These are phyloP conservation scores for Zygnema circumcarinatum DNA, from an alignment of 139 green algal genomes.

Conservation along the genomic window DNA sequence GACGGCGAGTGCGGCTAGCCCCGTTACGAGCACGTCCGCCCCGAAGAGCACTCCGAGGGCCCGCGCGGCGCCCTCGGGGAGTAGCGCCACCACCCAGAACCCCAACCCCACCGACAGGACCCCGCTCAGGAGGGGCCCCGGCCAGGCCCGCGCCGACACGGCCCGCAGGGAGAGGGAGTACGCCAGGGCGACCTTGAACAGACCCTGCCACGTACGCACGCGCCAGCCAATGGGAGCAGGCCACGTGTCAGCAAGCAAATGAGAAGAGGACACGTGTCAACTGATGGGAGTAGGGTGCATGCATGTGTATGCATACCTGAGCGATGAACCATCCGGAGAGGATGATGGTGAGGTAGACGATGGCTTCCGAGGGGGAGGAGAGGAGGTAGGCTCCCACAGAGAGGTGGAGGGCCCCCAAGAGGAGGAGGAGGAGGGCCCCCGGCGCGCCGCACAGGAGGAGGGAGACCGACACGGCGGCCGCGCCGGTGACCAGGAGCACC, in stretches of 20 bases:
- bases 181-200: slow-evolving; percentile 38
- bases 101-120: slow-evolving; percentile 42
- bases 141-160: slow-evolving; percentile 53
- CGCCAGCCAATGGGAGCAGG: slow-evolving; percentile 18
- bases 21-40: slow-evolving; percentile 35
- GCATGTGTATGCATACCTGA: slow-evolving; percentile 18
- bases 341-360: slow-evolving; percentile 46
- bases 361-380: slow-evolving; percentile 21
- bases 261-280: background rate
- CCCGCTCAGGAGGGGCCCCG: slow-evolving; percentile 40
- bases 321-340: slow-evolving; percentile 46
- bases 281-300: background rate
- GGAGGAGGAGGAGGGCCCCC: slow-evolving; percentile 20
- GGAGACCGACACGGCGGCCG: background rate
- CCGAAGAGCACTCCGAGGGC: slow-evolving; percentile 43
- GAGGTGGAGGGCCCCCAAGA: slow-evolving; percentile 41
- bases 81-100: slow-evolving; percentile 17
- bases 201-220: slow-evolving; percentile 6
- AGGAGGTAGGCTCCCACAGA: slow-evolving; percentile 24
- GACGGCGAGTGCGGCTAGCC: slow-evolving; percentile 24
- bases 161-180: slow-evolving; percentile 9
- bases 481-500: slow-evolving; percentile 26
- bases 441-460: slow-evolving; percentile 39
- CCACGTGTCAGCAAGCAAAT: background rate
- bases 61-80: slow-evolving; percentile 27